These are phyloP conservation scores for Sphagnum tenellum DNA, from an alignment of 225 moss, liverwort and hornwort species.

Conservation along the genomic window DNA sequence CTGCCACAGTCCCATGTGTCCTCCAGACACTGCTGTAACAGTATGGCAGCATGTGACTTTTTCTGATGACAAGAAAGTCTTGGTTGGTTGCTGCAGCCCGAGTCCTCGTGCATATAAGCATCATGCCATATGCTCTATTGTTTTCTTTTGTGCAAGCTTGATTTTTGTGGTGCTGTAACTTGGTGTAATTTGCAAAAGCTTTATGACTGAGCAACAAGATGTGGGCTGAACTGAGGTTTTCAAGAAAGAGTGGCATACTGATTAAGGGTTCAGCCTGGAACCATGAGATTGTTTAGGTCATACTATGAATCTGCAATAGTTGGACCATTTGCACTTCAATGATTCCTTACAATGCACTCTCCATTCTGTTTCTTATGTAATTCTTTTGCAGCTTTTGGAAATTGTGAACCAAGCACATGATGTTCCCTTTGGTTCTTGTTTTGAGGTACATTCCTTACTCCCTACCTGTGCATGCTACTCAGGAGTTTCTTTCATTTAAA, in stretches of 20 bases:
- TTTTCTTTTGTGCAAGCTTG: neutral
- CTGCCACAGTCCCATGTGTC: conserved; percentile 89
- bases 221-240: too few species aligned
- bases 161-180: neutral
- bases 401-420: conserved; percentile 82
- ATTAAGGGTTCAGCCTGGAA: too few species aligned
- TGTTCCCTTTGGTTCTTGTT: conserved; percentile 82
- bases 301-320: neutral
- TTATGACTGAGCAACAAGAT: neutral
- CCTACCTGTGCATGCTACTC: neutral
- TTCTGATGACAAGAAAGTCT: conserved; percentile 47
- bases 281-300: neutral
- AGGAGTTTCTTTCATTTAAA: neutral
- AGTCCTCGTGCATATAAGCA: too few species aligned
- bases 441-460: conserved; percentile 42
- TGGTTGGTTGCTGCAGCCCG: conserved; percentile 35
- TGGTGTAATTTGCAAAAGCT: too few species aligned
- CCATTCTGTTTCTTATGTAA: neutral
- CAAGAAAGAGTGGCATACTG: too few species aligned
- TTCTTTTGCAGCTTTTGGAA: conserved; percentile 50
- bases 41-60: conserved; percentile 68
- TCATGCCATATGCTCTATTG: neutral
- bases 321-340: too few species aligned
- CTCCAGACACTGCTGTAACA: conserved; percentile 90
- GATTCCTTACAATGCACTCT: neutral